Conservation (phyloP, 2,329 filamentous ascomycete species). For the Albifimbria verrucaria region DNA sequence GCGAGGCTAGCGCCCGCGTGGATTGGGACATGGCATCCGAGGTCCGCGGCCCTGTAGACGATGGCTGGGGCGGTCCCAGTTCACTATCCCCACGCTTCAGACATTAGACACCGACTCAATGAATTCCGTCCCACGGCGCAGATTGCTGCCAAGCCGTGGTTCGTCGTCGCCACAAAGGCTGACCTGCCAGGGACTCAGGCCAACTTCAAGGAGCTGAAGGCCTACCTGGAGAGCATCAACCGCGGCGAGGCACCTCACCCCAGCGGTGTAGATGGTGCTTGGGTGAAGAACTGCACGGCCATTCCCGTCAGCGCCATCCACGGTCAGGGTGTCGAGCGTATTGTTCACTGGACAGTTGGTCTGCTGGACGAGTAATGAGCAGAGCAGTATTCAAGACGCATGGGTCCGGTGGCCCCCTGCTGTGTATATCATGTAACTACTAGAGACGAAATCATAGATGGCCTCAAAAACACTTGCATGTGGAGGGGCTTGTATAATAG, state of each 20-base stretch:
- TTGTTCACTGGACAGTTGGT: conserved; percentile 70
- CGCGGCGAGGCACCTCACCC: conserved; percentile 66
- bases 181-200: conserved; percentile 75
- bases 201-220: conserved; percentile 68
- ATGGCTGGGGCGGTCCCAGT: not conserved
- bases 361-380: conserved; percentile 51
- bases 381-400: not conserved
- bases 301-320: conserved; percentile 89
- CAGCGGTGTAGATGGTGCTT: conserved; percentile 56
- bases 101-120: not conserved
- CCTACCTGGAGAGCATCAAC: conserved; percentile 67
- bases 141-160: conserved; percentile 95
- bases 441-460: too few species aligned
- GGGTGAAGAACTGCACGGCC: conserved; percentile 61
- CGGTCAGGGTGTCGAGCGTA: conserved; percentile 74
- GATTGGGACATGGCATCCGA: conserved; percentile 57
- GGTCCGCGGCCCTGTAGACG: conserved; percentile 20
- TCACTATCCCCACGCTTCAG: conserved; percentile 2
- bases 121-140: conserved; percentile 26
- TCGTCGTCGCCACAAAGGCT: conserved; percentile 90
- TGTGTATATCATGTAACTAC: too few species aligned
- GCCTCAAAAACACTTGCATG: too few species aligned
- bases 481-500: conserved; percentile 20
- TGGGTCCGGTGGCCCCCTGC: too few species aligned
- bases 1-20: conserved; percentile 54